Percentiles rank a stretch among this genome's conserved stretches.
phyloP scores from a whole-genome alignment of 768 basidiomycete genomes.

The Pisolithus sp. region DNA sequence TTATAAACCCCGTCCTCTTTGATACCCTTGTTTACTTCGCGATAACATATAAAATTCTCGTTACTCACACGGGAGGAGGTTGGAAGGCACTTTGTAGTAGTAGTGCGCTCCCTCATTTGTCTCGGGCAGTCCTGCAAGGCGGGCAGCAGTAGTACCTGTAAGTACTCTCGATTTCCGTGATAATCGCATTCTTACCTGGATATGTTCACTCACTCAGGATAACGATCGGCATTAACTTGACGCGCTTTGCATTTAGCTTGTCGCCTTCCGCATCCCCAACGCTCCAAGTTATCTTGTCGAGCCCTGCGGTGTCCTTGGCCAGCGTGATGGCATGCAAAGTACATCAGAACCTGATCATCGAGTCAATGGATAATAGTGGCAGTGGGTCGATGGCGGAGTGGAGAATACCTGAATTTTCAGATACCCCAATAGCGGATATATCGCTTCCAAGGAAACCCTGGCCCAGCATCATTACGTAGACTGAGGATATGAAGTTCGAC shows the following conservation, averaged over 20 bases:
- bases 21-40: slow-evolving; percentile 29
- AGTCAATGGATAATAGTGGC: background rate
- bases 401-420: background rate
- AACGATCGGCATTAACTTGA: background rate
- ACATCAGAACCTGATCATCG: background rate
- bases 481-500: background rate
- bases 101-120: slow-evolving; percentile 20
- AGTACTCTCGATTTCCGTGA: slow-evolving; percentile 1
- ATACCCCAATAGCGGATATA: background rate
- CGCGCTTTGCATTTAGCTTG: slow-evolving; percentile 1
- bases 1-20: slow-evolving; percentile 17
- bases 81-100: slow-evolving; percentile 13
- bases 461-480: background rate
- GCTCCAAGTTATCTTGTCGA: background rate
- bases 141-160: slow-evolving; percentile 32
- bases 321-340: slow-evolving; percentile 1
- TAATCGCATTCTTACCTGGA: background rate
- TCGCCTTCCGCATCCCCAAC: background rate
- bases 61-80: slow-evolving; percentile 2
- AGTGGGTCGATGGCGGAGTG: background rate
- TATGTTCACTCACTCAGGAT: background rate
- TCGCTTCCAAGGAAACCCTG: background rate
- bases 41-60: slow-evolving; percentile 21
- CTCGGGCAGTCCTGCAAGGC: slow-evolving; percentile 22
- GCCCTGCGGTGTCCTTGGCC: background rate